Conservation (phyloP, 1,284 basidiomycete genomes). For the Ustilago nuda region DNA sequence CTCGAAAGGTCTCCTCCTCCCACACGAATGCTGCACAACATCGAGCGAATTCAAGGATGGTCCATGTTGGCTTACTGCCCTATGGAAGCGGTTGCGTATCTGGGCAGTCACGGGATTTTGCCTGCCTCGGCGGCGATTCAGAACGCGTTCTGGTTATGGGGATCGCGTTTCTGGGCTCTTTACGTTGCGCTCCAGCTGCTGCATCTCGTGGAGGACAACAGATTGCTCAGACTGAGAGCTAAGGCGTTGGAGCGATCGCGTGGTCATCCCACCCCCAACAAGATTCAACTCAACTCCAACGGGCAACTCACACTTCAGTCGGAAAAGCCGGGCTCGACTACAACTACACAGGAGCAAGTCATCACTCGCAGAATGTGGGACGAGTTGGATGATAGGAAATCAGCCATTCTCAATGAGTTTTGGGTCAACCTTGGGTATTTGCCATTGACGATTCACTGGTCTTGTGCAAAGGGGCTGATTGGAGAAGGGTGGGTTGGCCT, state of each 20-base stretch:
- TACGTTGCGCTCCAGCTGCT: constrained; percentile 67
- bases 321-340: constrained; percentile 31
- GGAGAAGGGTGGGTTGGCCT: constrained; percentile 66
- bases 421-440: constrained; percentile 81
- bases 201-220: constrained; percentile 67
- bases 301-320: constrained; percentile 14
- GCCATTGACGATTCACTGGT: constrained; percentile 85
- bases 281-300: constrained; percentile 42
- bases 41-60: constrained; percentile 68
- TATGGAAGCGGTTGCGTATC: constrained; percentile 67
- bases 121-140: constrained; percentile 53
- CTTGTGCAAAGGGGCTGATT: constrained; percentile 55
- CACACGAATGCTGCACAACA: constrained; percentile 61
- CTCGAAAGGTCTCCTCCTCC: constrained; percentile 63
- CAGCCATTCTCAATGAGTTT: constrained; percentile 79
- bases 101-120: constrained; percentile 63
- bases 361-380: constrained; percentile 65
- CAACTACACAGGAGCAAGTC: constrained; percentile 53
- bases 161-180: constrained; percentile 64
- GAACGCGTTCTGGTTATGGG: constrained; percentile 59
- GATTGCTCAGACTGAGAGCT: constrained; percentile 64
- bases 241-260: constrained; percentile 63
- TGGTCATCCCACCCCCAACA: constrained; percentile 60
- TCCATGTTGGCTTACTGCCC: constrained; percentile 68
- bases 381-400: constrained; percentile 73